Percentiles rank a stretch among this genome's conserved stretches.
These are phyloP conservation scores for Sanguinoderma infundibulare DNA, from an alignment of 1,284 basidiomycete genomes.

Conservation along the genomic window DNA sequence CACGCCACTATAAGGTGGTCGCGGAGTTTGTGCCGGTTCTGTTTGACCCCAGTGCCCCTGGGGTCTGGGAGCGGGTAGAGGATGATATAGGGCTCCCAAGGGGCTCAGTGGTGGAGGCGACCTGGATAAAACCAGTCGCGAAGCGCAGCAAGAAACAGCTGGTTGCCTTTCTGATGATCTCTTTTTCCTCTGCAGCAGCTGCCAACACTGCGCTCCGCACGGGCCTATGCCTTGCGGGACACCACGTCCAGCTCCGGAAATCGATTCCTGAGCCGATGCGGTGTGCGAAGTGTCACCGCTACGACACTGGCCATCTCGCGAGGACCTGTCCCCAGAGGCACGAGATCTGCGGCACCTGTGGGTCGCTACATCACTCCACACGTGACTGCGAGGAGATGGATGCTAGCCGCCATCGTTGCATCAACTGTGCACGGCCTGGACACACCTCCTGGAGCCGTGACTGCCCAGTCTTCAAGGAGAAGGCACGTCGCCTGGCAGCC, in stretches of 20 bases:
- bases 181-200: background rate
- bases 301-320: slow-evolving; percentile 28
- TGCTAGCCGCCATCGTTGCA: slow-evolving; percentile 3
- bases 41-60: background rate
- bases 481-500: background rate
- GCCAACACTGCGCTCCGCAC: slow-evolving; percentile 18
- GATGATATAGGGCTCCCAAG: background rate
- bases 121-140: background rate
- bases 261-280: slow-evolving; percentile 12
- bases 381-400: slow-evolving; percentile 1
- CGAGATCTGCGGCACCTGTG: slow-evolving; percentile 32
- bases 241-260: background rate
- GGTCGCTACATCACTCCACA: slow-evolving; percentile 24
- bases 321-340: slow-evolving; percentile 23
- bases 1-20: background rate
- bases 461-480: background rate
- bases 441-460: background rate
- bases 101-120: background rate
- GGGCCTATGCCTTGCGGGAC: slow-evolving; percentile 12
- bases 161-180: background rate
- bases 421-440: slow-evolving; percentile 8
- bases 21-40: background rate
- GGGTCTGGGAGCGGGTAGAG: background rate
- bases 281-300: slow-evolving; percentile 38
- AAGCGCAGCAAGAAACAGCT: background rate